Evolutionary conservation across 768 basidiomycete species (phyloP).

Genomic region (Leccinum barrowsii): DNA sequence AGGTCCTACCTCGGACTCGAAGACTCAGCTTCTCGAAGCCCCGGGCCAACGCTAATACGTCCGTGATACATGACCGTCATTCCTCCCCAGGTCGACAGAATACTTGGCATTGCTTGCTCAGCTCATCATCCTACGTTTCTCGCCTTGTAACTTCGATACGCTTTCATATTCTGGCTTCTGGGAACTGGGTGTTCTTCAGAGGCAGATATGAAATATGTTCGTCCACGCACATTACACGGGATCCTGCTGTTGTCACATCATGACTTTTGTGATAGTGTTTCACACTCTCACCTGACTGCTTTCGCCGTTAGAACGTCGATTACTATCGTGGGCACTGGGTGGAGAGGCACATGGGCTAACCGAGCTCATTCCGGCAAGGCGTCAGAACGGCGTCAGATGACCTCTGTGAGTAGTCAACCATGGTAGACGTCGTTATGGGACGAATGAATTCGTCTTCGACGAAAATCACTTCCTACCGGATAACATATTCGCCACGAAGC

Average conservation of each 20-base stretch:
- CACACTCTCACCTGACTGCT: background rate
- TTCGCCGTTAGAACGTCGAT: background rate
- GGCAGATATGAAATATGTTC: background rate
- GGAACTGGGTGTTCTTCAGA: background rate
- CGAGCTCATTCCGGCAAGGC: background rate
- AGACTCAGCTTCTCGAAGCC: background rate
- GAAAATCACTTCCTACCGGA: background rate
- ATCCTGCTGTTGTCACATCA: background rate
- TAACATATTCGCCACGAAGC: conserved; percentile 7
- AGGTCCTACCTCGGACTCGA: background rate
- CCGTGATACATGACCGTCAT: background rate
- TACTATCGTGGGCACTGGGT: background rate
- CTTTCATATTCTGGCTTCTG: background rate
- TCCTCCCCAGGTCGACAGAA: background rate
- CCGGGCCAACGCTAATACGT: no score
- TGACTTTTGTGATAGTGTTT: background rate
- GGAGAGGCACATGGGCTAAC: background rate
- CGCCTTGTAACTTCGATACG: background rate
- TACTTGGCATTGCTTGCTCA: no score
- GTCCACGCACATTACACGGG: background rate
- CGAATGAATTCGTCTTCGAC: background rate
- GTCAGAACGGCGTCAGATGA: background rate
- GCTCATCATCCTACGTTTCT: background rate
- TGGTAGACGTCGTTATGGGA: conserved; percentile 1
- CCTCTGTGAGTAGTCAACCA: background rate